phyloP scores from a whole-genome alignment of 2,329 filamentous ascomycete genomes.

The Aspergillus jensenii region DNA sequence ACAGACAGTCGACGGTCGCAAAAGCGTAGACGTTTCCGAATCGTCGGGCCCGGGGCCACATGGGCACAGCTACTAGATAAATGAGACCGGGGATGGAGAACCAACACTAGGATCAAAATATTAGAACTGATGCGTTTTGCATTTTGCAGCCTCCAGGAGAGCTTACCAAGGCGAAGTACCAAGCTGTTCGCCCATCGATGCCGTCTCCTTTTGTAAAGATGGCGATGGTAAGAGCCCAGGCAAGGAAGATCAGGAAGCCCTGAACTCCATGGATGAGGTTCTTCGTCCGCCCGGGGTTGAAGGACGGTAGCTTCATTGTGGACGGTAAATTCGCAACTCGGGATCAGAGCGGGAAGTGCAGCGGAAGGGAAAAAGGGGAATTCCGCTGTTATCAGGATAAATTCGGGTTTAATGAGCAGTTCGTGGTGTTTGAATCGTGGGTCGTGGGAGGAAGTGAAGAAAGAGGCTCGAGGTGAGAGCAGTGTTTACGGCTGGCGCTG shows the following conservation, averaged over 20 bases:
- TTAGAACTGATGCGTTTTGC: not conserved
- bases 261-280: slow-evolving; percentile 56
- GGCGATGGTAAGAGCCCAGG: slow-evolving; percentile 57
- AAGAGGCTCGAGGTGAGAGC: not conserved
- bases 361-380: not conserved
- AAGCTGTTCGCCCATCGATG: slow-evolving; percentile 56
- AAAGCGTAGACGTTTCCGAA: slow-evolving; percentile 63
- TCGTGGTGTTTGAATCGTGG: not conserved
- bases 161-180: slow-evolving; percentile 59
- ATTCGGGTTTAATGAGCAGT: not conserved
- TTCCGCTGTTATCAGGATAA: not conserved
- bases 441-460: not conserved
- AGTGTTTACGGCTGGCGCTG: slow-evolving; percentile 24
- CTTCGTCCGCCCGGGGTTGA: slow-evolving; percentile 56
- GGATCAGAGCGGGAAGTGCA: not conserved
- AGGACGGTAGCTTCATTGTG: slow-evolving; percentile 32
- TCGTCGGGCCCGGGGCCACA: slow-evolving; percentile 58
- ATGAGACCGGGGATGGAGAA: slow-evolving; percentile 58
- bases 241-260: slow-evolving; percentile 57
- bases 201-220: slow-evolving; percentile 56
- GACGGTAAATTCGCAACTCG: not conserved
- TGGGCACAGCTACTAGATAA: slow-evolving; percentile 61
- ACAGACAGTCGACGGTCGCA: slow-evolving; percentile 55
- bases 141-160: not conserved
- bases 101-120: slow-evolving; percentile 52